Evolutionary conservation across 352 stramenopile genomes (phyloP).

Genomic region (Pythium pyrilobum): DNA sequence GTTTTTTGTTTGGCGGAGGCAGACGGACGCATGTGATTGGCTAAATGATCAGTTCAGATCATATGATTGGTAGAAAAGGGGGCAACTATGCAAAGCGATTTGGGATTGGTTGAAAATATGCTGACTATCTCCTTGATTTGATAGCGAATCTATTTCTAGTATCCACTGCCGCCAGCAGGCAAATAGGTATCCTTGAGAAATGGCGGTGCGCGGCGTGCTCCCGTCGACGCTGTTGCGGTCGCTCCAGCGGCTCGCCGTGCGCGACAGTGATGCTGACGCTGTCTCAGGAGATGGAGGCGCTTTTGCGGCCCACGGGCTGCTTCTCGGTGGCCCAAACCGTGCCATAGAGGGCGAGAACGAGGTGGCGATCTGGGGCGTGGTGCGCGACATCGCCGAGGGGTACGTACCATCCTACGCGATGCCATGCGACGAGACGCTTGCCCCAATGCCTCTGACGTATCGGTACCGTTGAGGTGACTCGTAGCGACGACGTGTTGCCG

Average conservation of each 20-base stretch:
- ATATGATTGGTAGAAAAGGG: no score
- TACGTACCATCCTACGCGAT: not conserved
- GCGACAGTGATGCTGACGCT: constrained; percentile 4
- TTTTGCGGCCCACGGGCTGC: constrained; percentile 2
- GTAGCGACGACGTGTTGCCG: constrained; percentile 9
- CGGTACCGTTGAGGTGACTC: not conserved
- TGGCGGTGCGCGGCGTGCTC: constrained; percentile 8
- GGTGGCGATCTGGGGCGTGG: constrained; percentile 12
- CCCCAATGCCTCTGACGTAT: not conserved
- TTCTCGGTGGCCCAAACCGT: constrained; percentile 19
- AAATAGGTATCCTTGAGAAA: constrained; percentile 6
- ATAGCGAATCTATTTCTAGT: no score
- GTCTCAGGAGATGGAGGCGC: not conserved
- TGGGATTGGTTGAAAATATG: not conserved
- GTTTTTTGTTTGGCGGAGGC: constrained; percentile 19
- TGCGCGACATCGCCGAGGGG: not conserved
- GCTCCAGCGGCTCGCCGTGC: constrained; percentile 25
- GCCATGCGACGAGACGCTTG: not conserved
- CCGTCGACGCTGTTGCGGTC: constrained; percentile 32
- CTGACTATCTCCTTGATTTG: no score
- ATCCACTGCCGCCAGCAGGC: no score
- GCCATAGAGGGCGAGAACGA: not conserved
- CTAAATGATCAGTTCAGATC: no score
- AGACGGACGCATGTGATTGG: constrained; percentile 19
- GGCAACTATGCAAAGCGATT: not conserved